Evolutionary conservation across 352 stramenopile genomes (phyloP), one percentile per base, ranked within the genome.

Genomic region (Elongisporangium prolatum): DNA sequence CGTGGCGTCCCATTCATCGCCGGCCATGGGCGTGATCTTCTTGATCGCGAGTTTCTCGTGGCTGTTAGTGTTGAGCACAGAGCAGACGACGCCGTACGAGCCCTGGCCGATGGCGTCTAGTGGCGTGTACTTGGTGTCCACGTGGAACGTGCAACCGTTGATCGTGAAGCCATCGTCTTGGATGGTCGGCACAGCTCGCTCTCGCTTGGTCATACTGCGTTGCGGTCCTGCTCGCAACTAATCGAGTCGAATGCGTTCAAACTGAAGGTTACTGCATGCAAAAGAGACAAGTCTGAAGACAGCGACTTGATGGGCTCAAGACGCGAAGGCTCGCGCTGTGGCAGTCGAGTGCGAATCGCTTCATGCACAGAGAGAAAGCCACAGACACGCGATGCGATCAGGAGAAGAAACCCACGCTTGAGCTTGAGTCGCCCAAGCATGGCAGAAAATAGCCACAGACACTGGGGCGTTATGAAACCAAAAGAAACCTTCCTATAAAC

Each of bases 81-180:
- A 89, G 61, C 83, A 95, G n/a, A 98, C 92, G 52, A 98, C 86
- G 20, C 93, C 93, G 62, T 98, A 98, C 4, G 89, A 96, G n/a
- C 93, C 93, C 62, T 97, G 91, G 10, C 92, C 92, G 57, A 98
- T 93, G 24, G 84, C 86, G 55, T 97, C 79, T 14, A 92, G 68
- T 8, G 83, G 83, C 57, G 88, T 72, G 68, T 97, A 89, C 77
- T 89, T 94, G 40, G 75, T 18, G 50, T 85, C 77, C 13, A 94
- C 85, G 59, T 89, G 85, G 74, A 94, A 94, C 38, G 69, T 80
- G 63, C 82, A 91, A 6, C 79, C 82, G 55, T 95, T 91, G 65
- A 95, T 83, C 21, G 80, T 89, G 65, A 95, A 93, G 54, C 85
- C 85, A 48, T 86, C 64, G n/a, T 81, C 77, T 54, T 75, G 74